Base-by-base conservation (phyloP, 164 flowering plant genomes). In the Berberis vulgaris region DNA sequence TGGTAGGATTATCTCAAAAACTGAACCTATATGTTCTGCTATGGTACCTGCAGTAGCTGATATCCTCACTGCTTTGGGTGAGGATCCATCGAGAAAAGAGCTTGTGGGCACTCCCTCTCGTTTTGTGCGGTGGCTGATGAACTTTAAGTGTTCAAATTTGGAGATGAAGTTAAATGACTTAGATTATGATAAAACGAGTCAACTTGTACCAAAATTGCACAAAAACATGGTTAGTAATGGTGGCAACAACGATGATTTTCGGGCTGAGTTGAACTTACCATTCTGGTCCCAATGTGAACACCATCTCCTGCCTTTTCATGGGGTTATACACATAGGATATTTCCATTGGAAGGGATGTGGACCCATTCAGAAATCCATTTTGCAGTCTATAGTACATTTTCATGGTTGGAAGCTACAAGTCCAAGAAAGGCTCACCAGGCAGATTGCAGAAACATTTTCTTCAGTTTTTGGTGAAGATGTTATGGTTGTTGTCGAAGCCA, bases 241-340 rank as follows among this genome's bases (percentile, higher is more conserved):
- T 44, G 66, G 43, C 43, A 38, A 42, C 64, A 53, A 12, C 65
- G 71, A 73, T 45, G 68, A 67, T 41, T 65, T 91, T 26, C 71
- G 65, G 8, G 76, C 79, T 4, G 96, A 86, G 75, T 77, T 86
- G 68, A 91, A 85, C 74, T 64, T 95, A 41, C 68, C 88, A 12
- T 83, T 87, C 57, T 86, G 94, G 86, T 95, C 97, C n/a, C 91
- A 74, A 11, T 95, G 99, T 69, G 97, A 95, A 79, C 99, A 95
- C 65, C 97, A 91, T 74, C 76, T 95, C 43, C 96, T 95, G 59
- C 99, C 99, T 7, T 95, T 95, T 67, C 81, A 91, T 58, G 97
- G 99, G 47, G 83, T 86, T 12, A 89, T 89, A 54, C 99, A 95
- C 59, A 74, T 95, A 41, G 96, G 97, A 9, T 95, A 79, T 78